A percentile compares a stretch with the other conserved stretches of the same genome.
Conservation (phyloP, 2,329 filamentous ascomycete genomes). For the Reticulascus tulasneorum region DNA sequence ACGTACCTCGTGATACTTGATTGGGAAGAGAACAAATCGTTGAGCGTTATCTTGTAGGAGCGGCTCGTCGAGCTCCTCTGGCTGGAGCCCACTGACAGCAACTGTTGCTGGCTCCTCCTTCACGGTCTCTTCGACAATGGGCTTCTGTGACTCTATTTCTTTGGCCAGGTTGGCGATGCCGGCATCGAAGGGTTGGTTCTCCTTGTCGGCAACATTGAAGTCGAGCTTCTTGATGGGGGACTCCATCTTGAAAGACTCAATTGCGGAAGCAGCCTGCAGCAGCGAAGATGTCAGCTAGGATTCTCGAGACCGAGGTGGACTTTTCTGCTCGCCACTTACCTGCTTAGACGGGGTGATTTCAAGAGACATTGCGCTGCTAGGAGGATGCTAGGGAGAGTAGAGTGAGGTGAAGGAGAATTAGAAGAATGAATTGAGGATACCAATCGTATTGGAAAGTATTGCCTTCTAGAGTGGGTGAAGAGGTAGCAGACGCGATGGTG, state of each 20-base stretch:
- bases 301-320: slow-evolving; percentile 6
- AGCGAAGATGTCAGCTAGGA: slow-evolving; percentile 25
- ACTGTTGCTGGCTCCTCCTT: slow-evolving; percentile 39
- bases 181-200: slow-evolving; percentile 61
- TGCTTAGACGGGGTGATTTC: slow-evolving; percentile 62
- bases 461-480: slow-evolving; percentile 7
- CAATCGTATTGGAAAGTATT: neutral
- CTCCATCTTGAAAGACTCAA: slow-evolving; percentile 89
- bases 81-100: slow-evolving; percentile 54
- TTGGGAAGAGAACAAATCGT: slow-evolving; percentile 96
- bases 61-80: slow-evolving; percentile 78
- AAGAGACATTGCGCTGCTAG: slow-evolving; percentile 61
- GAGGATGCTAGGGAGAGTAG: neutral
- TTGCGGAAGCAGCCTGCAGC: slow-evolving; percentile 73
- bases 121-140: slow-evolving; percentile 42
- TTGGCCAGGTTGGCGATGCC: slow-evolving; percentile 48
- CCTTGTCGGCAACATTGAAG: slow-evolving; percentile 72
- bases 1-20: slow-evolving; percentile 97
- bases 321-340: slow-evolving; percentile 35
- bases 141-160: slow-evolving; percentile 60
- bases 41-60: slow-evolving; percentile 92
- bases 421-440: slow-evolving; percentile 7
- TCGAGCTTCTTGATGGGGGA: slow-evolving; percentile 87
- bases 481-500: slow-evolving; percentile 1
- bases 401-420: slow-evolving; percentile 8